Base-by-base conservation (phyloP, 192 early-diverging fungal genomes). In the Diversispora eburnea region DNA sequence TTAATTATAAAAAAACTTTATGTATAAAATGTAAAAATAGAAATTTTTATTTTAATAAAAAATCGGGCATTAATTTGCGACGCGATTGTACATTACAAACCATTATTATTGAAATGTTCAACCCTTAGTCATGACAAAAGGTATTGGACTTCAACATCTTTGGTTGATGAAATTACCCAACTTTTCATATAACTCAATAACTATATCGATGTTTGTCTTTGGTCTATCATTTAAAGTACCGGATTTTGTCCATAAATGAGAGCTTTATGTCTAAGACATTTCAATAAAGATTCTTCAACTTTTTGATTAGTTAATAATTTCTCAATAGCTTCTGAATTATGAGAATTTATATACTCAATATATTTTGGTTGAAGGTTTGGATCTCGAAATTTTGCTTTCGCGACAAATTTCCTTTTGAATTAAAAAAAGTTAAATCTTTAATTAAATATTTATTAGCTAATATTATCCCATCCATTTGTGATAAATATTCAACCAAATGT, bases 161-260 rank as follows among this genome's bases (percentile, higher is more conserved):
- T 98, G 15, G 97, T 99, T 74, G 97, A 77, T 25, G 97, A 96
- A 62, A 99, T 99, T n/a, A 98, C 93, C 76, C 89, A n/a, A 95
- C 75, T 91, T 84, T 74, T 95, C 91, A 84, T 99, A 99, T 57
- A 99, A 81, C 39, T 92, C 87, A 3, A 93, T 91, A 7, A 99
- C 92, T n/a, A 95, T 83, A 62, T 95, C 89, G 1, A 91, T 86
- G 56, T 89, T 87, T 51, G 98, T 92, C 54, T 85, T 84, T 57
- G 78, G 61, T n/a, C 39, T 13, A 19, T 52, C 67, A 56, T 52
- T 65, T 19, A 77, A 47, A 49, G 75, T 74, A n/a, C 86, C 55
- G 94, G 85, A 78, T 96, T 93, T 76, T 94, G 93, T 13, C 97
- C 97, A 78, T 96, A 99, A 45, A 94, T 93, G 9, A 93, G 76